Evolutionary conservation across 345 rosid species (phyloP).

Genomic region (Citrus sinensis): DNA sequence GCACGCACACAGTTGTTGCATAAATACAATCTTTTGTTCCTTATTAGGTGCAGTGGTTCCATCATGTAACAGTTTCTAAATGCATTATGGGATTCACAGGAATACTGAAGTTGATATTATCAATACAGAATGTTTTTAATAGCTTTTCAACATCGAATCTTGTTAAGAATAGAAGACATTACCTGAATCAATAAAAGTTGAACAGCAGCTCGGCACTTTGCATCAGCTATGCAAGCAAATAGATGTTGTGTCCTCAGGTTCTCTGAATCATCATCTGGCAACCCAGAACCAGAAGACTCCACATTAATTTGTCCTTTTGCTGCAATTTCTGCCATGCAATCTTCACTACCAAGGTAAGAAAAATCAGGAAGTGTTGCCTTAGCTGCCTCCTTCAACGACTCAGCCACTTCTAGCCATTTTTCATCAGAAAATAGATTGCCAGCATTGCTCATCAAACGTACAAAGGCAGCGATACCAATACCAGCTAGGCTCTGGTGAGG

Average conservation of each 20-base stretch:
- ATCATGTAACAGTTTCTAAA: not conserved
- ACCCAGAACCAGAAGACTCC: conserved; percentile 42
- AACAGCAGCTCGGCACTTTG: conserved; percentile 96
- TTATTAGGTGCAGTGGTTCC: not conserved
- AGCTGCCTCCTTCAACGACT: conserved; percentile 82
- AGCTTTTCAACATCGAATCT: not conserved
- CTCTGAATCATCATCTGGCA: conserved; percentile 46
- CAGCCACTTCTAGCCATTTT: conserved; percentile 91
- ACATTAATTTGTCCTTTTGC: conserved; percentile 36
- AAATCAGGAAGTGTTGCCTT: conserved; percentile 87
- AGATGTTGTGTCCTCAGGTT: conserved; percentile 42
- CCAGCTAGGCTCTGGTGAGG: conserved; percentile 99
- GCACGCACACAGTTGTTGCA: not conserved
- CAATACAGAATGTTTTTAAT: not conserved
- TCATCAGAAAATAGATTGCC: conserved; percentile 87
- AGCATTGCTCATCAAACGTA: conserved; percentile 94
- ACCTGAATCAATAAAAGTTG: conserved; percentile 98
- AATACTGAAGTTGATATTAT: not conserved
- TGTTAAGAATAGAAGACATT: conserved; percentile 6
- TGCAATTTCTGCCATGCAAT: conserved; percentile 28
- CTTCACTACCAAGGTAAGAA: conserved; percentile 55
- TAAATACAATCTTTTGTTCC: not conserved
- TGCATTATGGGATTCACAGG: not conserved
- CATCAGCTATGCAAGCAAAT: conserved; percentile 67
- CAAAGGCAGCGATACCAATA: conserved; percentile 96